phyloP scores from a whole-genome alignment of 176 grass and related monocot species.

The Coix lacrymajobi region DNA sequence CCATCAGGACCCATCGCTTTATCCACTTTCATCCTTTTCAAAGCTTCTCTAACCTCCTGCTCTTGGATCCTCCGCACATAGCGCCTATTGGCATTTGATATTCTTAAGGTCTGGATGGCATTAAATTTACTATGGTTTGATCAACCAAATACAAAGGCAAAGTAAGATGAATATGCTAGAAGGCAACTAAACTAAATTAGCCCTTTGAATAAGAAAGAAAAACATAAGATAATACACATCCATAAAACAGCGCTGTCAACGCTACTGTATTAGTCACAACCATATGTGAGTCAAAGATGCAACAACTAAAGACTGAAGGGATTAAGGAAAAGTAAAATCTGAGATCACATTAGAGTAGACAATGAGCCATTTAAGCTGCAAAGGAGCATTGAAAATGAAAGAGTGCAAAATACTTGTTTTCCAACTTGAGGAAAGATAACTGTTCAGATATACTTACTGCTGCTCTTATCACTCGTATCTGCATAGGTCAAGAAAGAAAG shows the following conservation, averaged over 20 bases:
- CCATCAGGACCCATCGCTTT: too few species aligned
- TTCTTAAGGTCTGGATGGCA: not conserved
- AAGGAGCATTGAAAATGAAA: not conserved
- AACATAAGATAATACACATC: not conserved
- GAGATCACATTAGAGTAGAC: not conserved
- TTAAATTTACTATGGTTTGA: not conserved
- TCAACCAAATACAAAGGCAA: not conserved
- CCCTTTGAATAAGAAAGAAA: not conserved
- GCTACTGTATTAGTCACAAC: not conserved
- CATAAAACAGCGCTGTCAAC: not conserved
- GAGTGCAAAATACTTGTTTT: not conserved
- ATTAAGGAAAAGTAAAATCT: not conserved
- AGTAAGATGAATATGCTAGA: not conserved
- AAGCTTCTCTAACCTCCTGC: too few species aligned
- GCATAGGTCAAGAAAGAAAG: slow-evolving; percentile 33
- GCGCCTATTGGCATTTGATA: too few species aligned
- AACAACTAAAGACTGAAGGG: slow-evolving; percentile 1
- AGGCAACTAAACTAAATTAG: not conserved
- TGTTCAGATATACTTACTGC: slow-evolving; percentile 50
- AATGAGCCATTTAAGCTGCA: not conserved
- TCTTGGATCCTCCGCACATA: too few species aligned
- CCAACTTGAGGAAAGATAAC: not conserved
- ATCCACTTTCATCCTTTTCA: too few species aligned
- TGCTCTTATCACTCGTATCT: slow-evolving; percentile 47
- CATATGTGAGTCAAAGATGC: not conserved